phyloP scores from a whole-genome alignment of 2,329 filamentous ascomycete species.

The Penicillium rolfsii region DNA sequence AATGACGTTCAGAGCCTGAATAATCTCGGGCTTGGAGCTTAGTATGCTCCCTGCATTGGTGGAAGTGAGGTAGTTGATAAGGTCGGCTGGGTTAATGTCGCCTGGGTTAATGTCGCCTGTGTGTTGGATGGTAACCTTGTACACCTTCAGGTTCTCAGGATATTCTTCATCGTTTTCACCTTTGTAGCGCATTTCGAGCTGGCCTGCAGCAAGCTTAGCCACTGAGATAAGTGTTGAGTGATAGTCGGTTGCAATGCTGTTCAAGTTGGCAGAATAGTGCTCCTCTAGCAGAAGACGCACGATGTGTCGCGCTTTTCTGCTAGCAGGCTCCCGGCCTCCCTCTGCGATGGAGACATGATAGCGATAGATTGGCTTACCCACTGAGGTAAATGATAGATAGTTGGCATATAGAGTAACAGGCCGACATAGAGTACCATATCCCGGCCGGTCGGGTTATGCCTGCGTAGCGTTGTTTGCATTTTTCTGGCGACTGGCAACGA shows the following conservation, averaged over 20 bases:
- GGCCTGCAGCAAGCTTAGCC: slow-evolving; percentile 30
- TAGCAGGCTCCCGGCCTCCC: slow-evolving; percentile 33
- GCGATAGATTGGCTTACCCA: slow-evolving; percentile 43
- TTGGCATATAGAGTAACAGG: slow-evolving; percentile 44
- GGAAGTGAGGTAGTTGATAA: slow-evolving; percentile 51
- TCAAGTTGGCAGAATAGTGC: slow-evolving; percentile 32
- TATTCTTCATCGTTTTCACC: slow-evolving; percentile 41
- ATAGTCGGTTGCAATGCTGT: slow-evolving; percentile 46
- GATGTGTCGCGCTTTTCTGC: slow-evolving; percentile 53
- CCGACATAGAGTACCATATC: slow-evolving; percentile 41
- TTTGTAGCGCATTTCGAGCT: slow-evolving; percentile 40
- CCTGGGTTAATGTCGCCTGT: no score
- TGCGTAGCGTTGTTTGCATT: slow-evolving; percentile 15
- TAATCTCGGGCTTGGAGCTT: slow-evolving; percentile 52
- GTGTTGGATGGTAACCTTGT: slow-evolving; percentile 41
- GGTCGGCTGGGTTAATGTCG: slow-evolving; percentile 43
- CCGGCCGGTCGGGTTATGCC: slow-evolving; percentile 42
- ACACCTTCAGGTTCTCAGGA: slow-evolving; percentile 36
- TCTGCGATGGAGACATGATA: slow-evolving; percentile 46
- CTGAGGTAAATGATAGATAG: slow-evolving; percentile 44
- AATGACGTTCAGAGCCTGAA: slow-evolving; percentile 64
- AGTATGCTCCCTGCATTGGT: slow-evolving; percentile 43
- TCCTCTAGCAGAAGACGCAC: slow-evolving; percentile 52
- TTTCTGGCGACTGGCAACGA: slow-evolving; percentile 26
- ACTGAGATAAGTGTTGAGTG: slow-evolving; percentile 43